phyloP scores from a whole-genome alignment of 306 rosid species.

The Herpetospermum pedunculosum region DNA sequence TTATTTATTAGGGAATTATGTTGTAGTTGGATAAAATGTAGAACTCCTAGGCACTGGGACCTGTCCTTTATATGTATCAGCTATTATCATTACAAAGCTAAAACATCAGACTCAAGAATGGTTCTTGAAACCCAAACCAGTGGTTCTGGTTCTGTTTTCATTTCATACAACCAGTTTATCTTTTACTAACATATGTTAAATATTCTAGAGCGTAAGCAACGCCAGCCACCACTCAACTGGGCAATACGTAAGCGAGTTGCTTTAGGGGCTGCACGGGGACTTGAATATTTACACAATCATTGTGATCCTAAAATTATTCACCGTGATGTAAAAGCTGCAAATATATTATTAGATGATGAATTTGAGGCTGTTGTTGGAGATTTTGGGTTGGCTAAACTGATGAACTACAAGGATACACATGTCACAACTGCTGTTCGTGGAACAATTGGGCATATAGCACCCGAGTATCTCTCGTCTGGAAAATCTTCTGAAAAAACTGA shows the following conservation, averaged over 20 bases:
- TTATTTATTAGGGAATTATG: neutral
- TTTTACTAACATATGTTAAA: neutral
- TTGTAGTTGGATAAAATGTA: neutral
- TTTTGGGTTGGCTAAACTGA: constrained; percentile 80
- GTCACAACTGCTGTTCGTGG: constrained; percentile 90
- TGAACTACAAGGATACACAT: constrained; percentile 86
- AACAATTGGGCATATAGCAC: constrained; percentile 84
- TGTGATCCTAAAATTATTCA: constrained; percentile 93
- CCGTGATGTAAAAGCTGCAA: constrained; percentile 90
- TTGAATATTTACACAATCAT: constrained; percentile 83
- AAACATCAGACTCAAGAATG: neutral
- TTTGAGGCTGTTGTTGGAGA: constrained; percentile 89
- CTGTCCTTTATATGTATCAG: neutral
- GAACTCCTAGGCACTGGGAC: neutral
- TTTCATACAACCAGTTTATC: neutral
- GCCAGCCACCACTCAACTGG: constrained; percentile 56
- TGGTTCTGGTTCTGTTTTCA: neutral
- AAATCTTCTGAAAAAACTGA: constrained; percentile 86
- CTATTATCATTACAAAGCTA: neutral
- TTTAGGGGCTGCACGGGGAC: constrained; percentile 79
- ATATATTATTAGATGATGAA: constrained; percentile 77
- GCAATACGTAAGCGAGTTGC: constrained; percentile 45
- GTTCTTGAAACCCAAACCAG: neutral
- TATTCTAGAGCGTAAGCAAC: constrained; percentile 47
- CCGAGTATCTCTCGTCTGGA: constrained; percentile 88